Conservation (phyloP, 345 rosid species). For the Physaria fendleri region DNA sequence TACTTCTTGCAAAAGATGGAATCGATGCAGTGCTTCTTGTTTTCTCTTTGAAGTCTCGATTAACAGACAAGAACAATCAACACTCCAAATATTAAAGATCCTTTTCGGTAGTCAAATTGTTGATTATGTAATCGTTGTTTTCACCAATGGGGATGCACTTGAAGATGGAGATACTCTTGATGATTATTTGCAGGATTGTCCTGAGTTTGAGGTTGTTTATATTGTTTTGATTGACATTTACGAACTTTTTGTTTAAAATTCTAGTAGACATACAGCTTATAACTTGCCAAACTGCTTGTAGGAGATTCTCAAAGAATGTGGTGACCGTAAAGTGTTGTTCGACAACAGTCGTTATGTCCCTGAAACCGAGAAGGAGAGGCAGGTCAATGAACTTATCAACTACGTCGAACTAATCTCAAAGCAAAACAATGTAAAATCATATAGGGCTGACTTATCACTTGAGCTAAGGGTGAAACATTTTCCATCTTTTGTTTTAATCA, state of each 20-base stretch:
- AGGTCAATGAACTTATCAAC: constrained; percentile 22
- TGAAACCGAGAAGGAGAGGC: neutral
- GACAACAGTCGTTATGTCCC: constrained; percentile 12
- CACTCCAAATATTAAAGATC: constrained; percentile 44
- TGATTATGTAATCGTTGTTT: constrained; percentile 68
- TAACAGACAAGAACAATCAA: constrained; percentile 66
- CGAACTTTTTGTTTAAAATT: too few species aligned
- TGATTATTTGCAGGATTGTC: constrained; percentile 53
- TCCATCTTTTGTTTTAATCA: too few species aligned
- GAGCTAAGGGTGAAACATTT: constrained; percentile 19
- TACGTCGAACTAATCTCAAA: constrained; percentile 18
- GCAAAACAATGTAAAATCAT: too few species aligned
- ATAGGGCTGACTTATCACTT: too few species aligned
- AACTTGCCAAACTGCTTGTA: neutral
- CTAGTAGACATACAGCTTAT: too few species aligned
- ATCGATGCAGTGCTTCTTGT: constrained; percentile 70
- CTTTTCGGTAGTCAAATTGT: constrained; percentile 59
- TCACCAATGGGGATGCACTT: constrained; percentile 75
- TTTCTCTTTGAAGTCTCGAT: constrained; percentile 51
- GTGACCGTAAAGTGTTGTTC: constrained; percentile 24
- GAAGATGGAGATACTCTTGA: constrained; percentile 64
- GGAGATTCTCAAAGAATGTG: constrained; percentile 27
- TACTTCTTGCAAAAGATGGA: constrained; percentile 43
- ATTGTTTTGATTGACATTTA: too few species aligned
- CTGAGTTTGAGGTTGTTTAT: constrained; percentile 55